Evolutionary conservation across 164 flowering plant genomes (phyloP), one percentile per base, ranked within the genome.

Genomic region (Aristolochia californica): DNA sequence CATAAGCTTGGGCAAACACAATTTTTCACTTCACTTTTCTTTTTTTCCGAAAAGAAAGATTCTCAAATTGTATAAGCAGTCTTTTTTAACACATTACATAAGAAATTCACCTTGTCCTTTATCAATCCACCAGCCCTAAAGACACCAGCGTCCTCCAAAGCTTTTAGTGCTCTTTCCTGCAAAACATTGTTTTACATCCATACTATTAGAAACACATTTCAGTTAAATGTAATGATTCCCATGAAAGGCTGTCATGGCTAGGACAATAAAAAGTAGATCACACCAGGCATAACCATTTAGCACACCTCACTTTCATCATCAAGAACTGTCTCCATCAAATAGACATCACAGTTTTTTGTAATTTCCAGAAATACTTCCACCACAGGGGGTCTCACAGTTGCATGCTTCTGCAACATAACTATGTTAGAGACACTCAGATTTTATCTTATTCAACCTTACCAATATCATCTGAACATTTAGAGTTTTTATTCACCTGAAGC

Each of bases 281-380:
- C 2, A 28, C 7, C 40, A 34, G 7, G 40, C 40, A 34, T 34
- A 34, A 34, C 10, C 40, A 34, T 2, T 8, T 8, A 2, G 23
- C 68, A 47, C 45, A 72, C 72, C 76, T 48, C 73, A 63, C 76
- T 72, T 56, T 69, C 68, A 53, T 72, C 76, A 47, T 72, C 76
- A 57, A 72, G 68, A 47, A 72, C 63, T 59, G 63, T 68, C 56
- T 72, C 76, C 76, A 72, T 72, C 44, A 72, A 59, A 66, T 66
- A 72, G 48, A 72, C 18, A 60, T 72, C 76, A 66, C 76, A 72
- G 44, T 20, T 62, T 66, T 64, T 72, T 55, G 68, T 45, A 56
- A 72, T 66, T 60, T 63, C 76, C 56, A 63, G 20, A 7, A 72
- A 57, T 54, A 69, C 62, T 63, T 72, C 73, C 65, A 69, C 70